phyloP scores from a whole-genome alignment of 441 rosid species.

The Erodium moschatum region DNA sequence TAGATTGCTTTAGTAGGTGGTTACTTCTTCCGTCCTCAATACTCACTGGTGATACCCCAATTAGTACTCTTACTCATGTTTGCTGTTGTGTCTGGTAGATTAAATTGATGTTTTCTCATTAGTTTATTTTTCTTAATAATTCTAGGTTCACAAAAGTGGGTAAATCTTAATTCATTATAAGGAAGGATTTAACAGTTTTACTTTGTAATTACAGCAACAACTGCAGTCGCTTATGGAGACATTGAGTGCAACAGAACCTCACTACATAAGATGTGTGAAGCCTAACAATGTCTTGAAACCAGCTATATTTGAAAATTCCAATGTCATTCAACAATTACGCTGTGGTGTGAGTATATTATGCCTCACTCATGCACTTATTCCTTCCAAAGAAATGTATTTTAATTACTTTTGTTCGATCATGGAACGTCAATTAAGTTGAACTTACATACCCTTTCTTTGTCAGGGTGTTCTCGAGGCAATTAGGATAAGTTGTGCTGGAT shows the following conservation, averaged over 20 bases:
- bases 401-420: constrained; percentile 8
- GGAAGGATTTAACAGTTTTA: neutral
- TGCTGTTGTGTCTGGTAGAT: neutral
- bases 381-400: constrained; percentile 9
- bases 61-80: neutral
- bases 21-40: neutral
- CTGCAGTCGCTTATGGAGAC: constrained; percentile 99
- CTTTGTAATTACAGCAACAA: constrained; percentile 60
- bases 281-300: constrained; percentile 97
- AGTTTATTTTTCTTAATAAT: neutral
- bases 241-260: constrained; percentile 90
- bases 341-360: constrained; percentile 86
- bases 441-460: constrained; percentile 7
- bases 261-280: constrained; percentile 99
- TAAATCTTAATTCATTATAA: neutral
- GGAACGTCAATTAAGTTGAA: constrained; percentile 8
- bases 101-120: neutral
- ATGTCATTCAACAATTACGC: constrained; percentile 92
- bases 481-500: constrained; percentile 99
- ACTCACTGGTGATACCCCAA: neutral
- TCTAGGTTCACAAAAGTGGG: neutral
- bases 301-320: constrained; percentile 84
- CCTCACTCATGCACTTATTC: constrained; percentile 14
- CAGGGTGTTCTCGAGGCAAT: constrained; percentile 99
- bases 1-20: neutral